Conservation (phyloP, 1,139 yeast species). For the Chernovozyma aurita region DNA sequence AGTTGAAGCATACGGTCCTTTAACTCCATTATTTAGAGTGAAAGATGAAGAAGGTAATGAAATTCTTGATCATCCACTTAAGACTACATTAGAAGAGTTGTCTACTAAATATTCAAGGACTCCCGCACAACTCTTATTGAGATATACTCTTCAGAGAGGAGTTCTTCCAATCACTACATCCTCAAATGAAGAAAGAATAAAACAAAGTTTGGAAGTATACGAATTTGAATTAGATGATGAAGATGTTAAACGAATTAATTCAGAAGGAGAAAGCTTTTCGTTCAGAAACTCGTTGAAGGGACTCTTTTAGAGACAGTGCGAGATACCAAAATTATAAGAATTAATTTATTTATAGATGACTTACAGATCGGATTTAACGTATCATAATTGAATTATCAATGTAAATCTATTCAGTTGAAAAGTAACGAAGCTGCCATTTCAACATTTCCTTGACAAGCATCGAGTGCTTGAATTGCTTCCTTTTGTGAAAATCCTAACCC, state of each 20-base stretch:
- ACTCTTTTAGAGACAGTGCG: neutral
- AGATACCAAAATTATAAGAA: neutral
- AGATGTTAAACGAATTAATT: slow-evolving; percentile 30
- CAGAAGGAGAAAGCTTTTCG: slow-evolving; percentile 13
- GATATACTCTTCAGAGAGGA: slow-evolving; percentile 64
- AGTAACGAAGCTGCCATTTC: slow-evolving; percentile 82
- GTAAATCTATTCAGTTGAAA: slow-evolving; percentile 44
- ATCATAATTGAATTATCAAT: too few relatives aligned
- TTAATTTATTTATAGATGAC: too few relatives aligned
- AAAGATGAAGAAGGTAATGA: slow-evolving; percentile 10
- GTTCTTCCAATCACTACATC: slow-evolving; percentile 73
- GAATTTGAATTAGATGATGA: slow-evolving; percentile 29
- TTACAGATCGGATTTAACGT: too few relatives aligned
- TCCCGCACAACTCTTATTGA: slow-evolving; percentile 57
- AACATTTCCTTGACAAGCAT: slow-evolving; percentile 66
- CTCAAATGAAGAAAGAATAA: slow-evolving; percentile 52
- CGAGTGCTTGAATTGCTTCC: slow-evolving; percentile 64
- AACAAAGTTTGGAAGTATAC: slow-evolving; percentile 49
- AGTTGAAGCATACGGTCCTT: slow-evolving; percentile 25
- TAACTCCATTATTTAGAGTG: slow-evolving; percentile 22
- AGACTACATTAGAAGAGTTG: slow-evolving; percentile 36
- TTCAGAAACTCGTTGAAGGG: slow-evolving; percentile 5
- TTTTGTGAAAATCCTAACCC: slow-evolving; percentile 66
- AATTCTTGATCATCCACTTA: slow-evolving; percentile 22
- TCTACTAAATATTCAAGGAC: slow-evolving; percentile 52